These are phyloP conservation scores for Fusarium mundagurra DNA, from an alignment of 2,329 filamentous ascomycete species.

Conservation along the genomic window DNA sequence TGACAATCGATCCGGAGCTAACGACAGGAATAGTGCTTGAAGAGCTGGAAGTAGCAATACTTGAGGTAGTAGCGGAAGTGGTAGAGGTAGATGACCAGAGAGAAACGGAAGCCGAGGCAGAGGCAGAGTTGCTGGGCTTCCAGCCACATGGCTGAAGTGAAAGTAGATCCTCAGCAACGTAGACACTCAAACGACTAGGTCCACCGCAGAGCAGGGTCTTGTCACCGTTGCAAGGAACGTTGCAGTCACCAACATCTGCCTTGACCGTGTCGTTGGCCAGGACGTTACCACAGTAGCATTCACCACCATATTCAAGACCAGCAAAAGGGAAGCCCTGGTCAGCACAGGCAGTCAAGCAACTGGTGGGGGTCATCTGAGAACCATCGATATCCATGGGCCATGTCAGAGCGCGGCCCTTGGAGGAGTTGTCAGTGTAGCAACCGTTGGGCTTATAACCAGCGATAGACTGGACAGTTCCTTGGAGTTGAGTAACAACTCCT, in stretches of 20 bases:
- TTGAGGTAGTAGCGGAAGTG: slow-evolving; percentile 5
- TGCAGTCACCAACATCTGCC: slow-evolving; percentile 55
- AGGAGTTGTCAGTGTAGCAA: slow-evolving; percentile 64
- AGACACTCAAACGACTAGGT: slow-evolving; percentile 53
- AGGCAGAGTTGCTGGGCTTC: slow-evolving; percentile 32
- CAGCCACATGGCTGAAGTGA: slow-evolving; percentile 61
- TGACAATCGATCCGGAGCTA: slow-evolving; percentile 35
- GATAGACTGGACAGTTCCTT: slow-evolving; percentile 46
- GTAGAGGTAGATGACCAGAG: slow-evolving; percentile 21
- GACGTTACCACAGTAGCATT: slow-evolving; percentile 63
- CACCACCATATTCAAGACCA: slow-evolving; percentile 58
- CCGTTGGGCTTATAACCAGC: slow-evolving; percentile 68
- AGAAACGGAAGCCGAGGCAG: slow-evolving; percentile 4
- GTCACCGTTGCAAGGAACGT: slow-evolving; percentile 63
- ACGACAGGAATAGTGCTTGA: neutral
- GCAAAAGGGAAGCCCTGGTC: slow-evolving; percentile 58
- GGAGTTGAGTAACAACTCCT: slow-evolving; percentile 49
- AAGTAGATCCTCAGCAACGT: slow-evolving; percentile 59
- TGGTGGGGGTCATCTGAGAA: slow-evolving; percentile 52
- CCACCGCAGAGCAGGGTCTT: slow-evolving; percentile 55
- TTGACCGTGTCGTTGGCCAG: slow-evolving; percentile 58
- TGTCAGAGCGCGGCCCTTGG: slow-evolving; percentile 55
- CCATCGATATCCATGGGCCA: slow-evolving; percentile 53
- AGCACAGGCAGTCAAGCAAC: slow-evolving; percentile 56
- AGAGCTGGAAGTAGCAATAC: neutral